These are phyloP conservation scores for Mariannaea sp. DNA, from an alignment of 2,329 filamentous ascomycete species.

Conservation along the genomic window DNA sequence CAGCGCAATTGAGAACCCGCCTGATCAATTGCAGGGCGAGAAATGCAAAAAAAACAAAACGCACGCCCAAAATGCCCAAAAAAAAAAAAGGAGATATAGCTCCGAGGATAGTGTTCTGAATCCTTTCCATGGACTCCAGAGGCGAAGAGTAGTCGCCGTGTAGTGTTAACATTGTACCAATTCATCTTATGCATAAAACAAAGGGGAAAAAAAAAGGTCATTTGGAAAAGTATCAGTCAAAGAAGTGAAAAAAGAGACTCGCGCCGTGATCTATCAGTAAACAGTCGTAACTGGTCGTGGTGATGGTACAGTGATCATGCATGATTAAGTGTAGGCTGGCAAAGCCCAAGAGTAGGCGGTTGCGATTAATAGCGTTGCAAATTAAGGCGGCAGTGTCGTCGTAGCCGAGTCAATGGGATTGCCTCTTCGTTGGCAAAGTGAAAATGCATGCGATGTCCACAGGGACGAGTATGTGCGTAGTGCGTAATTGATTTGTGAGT, in stretches of 20 bases:
- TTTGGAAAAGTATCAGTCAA: conserved; percentile 24
- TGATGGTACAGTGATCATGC: conserved; percentile 36
- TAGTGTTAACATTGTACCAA: conserved; percentile 23
- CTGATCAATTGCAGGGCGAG: conserved; percentile 30
- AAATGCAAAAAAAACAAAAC: conserved; percentile 27
- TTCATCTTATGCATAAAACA: conserved; percentile 33
- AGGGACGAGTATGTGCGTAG: conserved; percentile 24
- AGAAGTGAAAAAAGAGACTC: conserved; percentile 31
- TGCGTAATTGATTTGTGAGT: conserved; percentile 12
- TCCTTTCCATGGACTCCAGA: conserved; percentile 27
- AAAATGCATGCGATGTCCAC: conserved; percentile 20
- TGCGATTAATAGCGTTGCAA: conserved; percentile 10
- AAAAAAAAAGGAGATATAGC: conserved; percentile 26
- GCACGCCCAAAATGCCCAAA: conserved; percentile 33
- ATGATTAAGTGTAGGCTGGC: conserved; percentile 30
- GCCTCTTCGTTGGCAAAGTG: conserved; percentile 14
- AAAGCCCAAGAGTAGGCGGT: conserved; percentile 11
- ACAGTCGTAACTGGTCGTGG: conserved; percentile 37
- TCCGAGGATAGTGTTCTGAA: conserved; percentile 18
- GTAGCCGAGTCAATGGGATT: conserved; percentile 19
- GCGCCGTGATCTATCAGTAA: conserved; percentile 37
- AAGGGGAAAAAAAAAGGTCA: conserved; percentile 23
- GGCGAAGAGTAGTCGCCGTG: conserved; percentile 27
- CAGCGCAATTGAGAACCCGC: conserved; percentile 24
- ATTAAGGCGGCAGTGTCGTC: conserved; percentile 22